Conservation (phyloP, 164 flowering plant genomes). For the Aristolochia californica region DNA sequence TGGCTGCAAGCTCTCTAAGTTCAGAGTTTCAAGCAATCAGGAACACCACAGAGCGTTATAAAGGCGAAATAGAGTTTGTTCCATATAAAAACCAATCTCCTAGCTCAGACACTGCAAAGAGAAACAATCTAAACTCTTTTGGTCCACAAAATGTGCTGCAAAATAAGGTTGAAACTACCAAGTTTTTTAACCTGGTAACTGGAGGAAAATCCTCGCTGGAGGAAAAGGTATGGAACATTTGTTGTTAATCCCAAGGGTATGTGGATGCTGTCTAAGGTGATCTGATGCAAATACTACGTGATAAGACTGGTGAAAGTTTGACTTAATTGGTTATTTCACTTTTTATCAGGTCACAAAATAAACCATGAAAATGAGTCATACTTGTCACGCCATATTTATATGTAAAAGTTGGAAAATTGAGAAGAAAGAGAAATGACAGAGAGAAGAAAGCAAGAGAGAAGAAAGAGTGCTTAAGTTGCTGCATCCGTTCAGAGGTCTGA, state of each 20-base stretch:
- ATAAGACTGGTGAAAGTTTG: too few species aligned
- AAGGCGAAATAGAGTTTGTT: conserved; percentile 10
- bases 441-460: too few species aligned
- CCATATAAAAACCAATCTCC: conserved; percentile 18
- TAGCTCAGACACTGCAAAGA: conserved; percentile 13
- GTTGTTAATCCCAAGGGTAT: conserved; percentile 3
- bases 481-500: too few species aligned
- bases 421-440: too few species aligned
- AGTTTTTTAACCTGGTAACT: conserved; percentile 15
- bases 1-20: conserved; percentile 27
- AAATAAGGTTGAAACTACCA: conserved; percentile 10
- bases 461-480: too few species aligned
- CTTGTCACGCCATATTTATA: too few species aligned
- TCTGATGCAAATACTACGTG: too few species aligned
- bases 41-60: conserved; percentile 20
- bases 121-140: conserved; percentile 9
- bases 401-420: too few species aligned
- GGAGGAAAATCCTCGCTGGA: conserved; percentile 9
- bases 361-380: too few species aligned
- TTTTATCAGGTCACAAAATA: too few species aligned
- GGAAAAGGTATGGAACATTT: not conserved
- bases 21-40: conserved; percentile 22
- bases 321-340: too few species aligned
- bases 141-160: conserved; percentile 12
- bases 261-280: too few species aligned